These are phyloP conservation scores for Capsicum chinense DNA, from an alignment of 257 asterid genomes.

Conservation along the genomic window DNA sequence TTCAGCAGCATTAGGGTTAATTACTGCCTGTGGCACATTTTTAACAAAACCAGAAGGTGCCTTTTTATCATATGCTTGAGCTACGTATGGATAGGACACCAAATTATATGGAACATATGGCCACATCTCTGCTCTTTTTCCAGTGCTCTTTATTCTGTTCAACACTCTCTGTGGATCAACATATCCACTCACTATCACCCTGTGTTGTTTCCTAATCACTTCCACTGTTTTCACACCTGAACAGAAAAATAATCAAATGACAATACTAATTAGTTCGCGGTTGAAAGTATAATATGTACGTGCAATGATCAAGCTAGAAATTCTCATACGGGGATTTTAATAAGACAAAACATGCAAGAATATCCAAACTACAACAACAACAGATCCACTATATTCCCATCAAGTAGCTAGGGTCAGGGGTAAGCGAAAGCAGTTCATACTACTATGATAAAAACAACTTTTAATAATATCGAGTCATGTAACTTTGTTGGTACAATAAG, in stretches of 20 bases:
- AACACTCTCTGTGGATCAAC: slow-evolving; percentile 72
- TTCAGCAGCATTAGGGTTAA: slow-evolving; percentile 55
- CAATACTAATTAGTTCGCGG: neutral
- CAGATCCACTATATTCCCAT: no score
- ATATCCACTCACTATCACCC: slow-evolving; percentile 71
- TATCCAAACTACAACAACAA: neutral
- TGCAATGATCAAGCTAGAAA: neutral
- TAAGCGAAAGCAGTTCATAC: no score
- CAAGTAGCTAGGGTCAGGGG: no score
- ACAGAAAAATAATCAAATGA: neutral
- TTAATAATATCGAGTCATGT: neutral
- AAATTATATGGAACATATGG: slow-evolving; percentile 80
- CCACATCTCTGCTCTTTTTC: slow-evolving; percentile 88
- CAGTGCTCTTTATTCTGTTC: slow-evolving; percentile 70
- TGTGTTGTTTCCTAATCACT: slow-evolving; percentile 66
- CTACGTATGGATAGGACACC: slow-evolving; percentile 62
- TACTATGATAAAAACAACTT: neutral
- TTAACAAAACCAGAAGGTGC: slow-evolving; percentile 83
- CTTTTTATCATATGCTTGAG: slow-evolving; percentile 72
- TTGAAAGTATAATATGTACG: neutral
- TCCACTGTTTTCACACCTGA: slow-evolving; percentile 76
- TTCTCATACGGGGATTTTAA: neutral
- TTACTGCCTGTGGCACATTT: slow-evolving; percentile 53
- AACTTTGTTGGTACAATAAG: no score
- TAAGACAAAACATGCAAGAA: neutral